Evolutionary conservation across 1,284 basidiomycete genomes (phyloP), one percentile per base, ranked within the genome.

Genomic region (Tilletia caries): DNA sequence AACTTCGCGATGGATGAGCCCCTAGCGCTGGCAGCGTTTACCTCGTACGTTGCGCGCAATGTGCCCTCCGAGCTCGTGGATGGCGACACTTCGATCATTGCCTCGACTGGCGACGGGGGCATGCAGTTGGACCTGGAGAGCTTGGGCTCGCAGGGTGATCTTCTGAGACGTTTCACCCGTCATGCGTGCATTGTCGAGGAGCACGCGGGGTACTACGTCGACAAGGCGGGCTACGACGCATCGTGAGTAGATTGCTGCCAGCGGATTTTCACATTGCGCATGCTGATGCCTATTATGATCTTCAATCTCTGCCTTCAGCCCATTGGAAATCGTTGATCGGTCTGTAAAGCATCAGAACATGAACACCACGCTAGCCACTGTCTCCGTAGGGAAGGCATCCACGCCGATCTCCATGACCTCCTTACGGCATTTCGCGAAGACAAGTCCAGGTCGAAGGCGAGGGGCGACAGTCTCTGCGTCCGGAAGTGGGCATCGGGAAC

Each of bases 171-270:
- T 12, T 77, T 79, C 48, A 66, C 78, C 20, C 69, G 73, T 44
- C 67, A 75, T 64, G 79, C 77, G 70, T 75, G 71, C 58, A 68
- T 71, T 10, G 69, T 79, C 50, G 77, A 79, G 33, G 77, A 76
- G 27, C 52, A 71, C n/a, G 77, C 73, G 20, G 77, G 77, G 23
- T 69, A 67, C 37, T 72, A 71, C 64, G 69, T 79, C 66, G 77
- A 79, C 60, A 66, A 67, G 50, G 78, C 78, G 3, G 78, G 78
- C 41, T 75, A 66, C 54, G 73, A 79, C 54, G 73, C 78, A 23
- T 50, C 66, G 29, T 60, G 54, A 60, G 54, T 60, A 12, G 10
- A 41, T n/a, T n/a, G n/a, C n/a, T n/a, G n/a, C n/a, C n/a, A n/a
- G n/a, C n/a, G n/a, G n/a, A n/a, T n/a, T n/a, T n/a, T n/a, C n/a